Base-by-base conservation (phyloP, 139 green algal species). In the Chlorella sp. region DNA sequence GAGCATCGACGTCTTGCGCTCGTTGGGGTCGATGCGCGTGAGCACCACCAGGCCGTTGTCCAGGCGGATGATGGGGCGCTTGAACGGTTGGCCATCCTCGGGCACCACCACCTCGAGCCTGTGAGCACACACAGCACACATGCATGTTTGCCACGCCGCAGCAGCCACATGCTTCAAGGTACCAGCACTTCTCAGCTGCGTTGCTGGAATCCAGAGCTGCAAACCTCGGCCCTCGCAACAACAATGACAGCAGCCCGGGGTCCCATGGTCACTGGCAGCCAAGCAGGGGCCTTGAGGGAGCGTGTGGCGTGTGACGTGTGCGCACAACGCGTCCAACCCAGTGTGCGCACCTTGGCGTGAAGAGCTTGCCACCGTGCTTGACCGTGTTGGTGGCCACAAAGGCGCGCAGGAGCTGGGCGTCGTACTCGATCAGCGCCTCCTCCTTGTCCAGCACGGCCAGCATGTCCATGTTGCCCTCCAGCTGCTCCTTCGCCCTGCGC, bases 11-110 rank as follows among this genome's bases (percentile, higher is more conserved):
- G 86, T 93, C 64, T 84, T 74, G 1, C 35, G 72, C 20, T 76
- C 65, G 26, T 59, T 34, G 0, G 92, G 89, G 32, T 90, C 72
- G 36, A 97, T 92, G 66, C 91, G 83, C 1, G 91, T 96, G 34
- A 95, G 78, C 10, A 93, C 77, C 22, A 87, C 5, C 20, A 68
- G 75, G 27, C 30, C 67, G 5, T 64, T 27, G 29, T 42, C 6
- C 62, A 91, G 34, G 20, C 88, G 81, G 23, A 95, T 76, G 0
- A 94, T 85, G 2, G 90, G 87, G 34, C 89, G 80, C 62, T 55
- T 67, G 3, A 61, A 29, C 17, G 30, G 66, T 33, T 6, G 76
- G 71, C 67, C 76, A 17, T 78, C 71, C 32, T 82, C 73, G 65
- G 78, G 65, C 26, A 33, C 1, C 2, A 62, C 80, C 22, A 3